These are phyloP conservation scores for Davidsoniella eucalypti DNA, from an alignment of 2,329 filamentous ascomycete species.

Conservation along the genomic window DNA sequence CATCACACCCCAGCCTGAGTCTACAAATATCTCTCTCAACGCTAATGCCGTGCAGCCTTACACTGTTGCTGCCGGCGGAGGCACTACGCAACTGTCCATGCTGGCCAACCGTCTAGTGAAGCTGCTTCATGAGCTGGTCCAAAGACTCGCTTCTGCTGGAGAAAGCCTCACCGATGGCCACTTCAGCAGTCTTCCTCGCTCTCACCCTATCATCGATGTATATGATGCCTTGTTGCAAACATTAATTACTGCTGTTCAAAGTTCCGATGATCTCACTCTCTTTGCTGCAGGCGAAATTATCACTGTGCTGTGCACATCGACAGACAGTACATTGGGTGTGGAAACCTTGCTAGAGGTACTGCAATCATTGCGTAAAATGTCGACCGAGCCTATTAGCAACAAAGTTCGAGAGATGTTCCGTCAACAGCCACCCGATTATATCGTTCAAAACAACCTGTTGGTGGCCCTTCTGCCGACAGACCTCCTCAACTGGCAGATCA, in stretches of 20 bases:
- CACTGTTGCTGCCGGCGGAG: neutral
- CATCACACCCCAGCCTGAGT: conserved; percentile 42
- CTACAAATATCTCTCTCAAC: conserved; percentile 37
- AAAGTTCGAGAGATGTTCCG: conserved; percentile 40
- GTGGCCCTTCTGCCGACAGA: conserved; percentile 42
- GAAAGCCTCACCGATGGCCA: conserved; percentile 40
- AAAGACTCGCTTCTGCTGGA: conserved; percentile 23
- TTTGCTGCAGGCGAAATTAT: conserved; percentile 45
- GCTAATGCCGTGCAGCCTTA: conserved; percentile 26
- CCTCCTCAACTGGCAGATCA: conserved; percentile 43
- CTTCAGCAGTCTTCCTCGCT: conserved; percentile 40
- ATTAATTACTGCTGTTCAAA: conserved; percentile 46
- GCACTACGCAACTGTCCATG: conserved; percentile 27
- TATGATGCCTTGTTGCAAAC: conserved; percentile 44
- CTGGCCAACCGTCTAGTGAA: conserved; percentile 41
- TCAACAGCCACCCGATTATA: conserved; percentile 36
- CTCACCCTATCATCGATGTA: conserved; percentile 43
- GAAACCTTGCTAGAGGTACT: conserved; percentile 47
- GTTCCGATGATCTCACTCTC: conserved; percentile 41
- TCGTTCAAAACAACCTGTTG: conserved; percentile 41
- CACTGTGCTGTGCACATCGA: conserved; percentile 36
- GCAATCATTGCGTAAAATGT: conserved; percentile 43
- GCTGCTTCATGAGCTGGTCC: conserved; percentile 39
- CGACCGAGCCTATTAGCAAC: conserved; percentile 35
- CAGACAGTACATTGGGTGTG: conserved; percentile 38